These are phyloP conservation scores for Gardenia jasminoides DNA, from an alignment of 257 asterid species.

Conservation along the genomic window DNA sequence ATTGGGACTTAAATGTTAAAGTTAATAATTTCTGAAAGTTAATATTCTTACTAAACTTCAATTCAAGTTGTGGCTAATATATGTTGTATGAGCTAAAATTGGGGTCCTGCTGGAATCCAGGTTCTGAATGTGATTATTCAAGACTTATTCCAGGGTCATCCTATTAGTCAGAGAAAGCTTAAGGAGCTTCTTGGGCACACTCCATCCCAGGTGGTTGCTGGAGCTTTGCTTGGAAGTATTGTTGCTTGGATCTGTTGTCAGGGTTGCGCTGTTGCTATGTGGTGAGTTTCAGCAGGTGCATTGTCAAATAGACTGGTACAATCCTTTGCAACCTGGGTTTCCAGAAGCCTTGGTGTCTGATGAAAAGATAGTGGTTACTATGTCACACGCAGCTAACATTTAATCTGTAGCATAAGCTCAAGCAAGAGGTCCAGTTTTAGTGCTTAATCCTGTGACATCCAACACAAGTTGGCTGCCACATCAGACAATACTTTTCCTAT, in stretches of 20 bases:
- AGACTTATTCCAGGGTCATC: conserved; percentile 89
- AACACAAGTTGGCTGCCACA: background rate
- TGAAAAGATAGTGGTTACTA: background rate
- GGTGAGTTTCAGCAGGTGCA: conserved; percentile 19
- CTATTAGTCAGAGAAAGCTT: conserved; percentile 88
- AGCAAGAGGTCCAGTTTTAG: background rate
- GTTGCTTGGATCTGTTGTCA: conserved; percentile 78
- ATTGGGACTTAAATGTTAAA: background rate
- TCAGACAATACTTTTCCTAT: no score
- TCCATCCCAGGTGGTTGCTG: conserved; percentile 82
- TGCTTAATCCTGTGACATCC: background rate
- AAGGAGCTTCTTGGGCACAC: conserved; percentile 96
- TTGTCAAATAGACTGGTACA: background rate
- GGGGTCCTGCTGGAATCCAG: conserved; percentile 25
- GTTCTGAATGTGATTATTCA: conserved; percentile 82
- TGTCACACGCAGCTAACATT: background rate
- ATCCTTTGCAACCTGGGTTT: background rate
- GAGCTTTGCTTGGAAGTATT: conserved; percentile 73
- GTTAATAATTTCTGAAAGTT: background rate
- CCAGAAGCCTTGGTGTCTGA: background rate
- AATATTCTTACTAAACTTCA: background rate
- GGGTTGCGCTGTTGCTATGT: conserved; percentile 33
- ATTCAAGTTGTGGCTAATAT: background rate
- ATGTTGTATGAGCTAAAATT: background rate
- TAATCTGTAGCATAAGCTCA: background rate